Base-by-base conservation (phyloP, 176 grass and related monocot species). In the Calamus simplicifolius region DNA sequence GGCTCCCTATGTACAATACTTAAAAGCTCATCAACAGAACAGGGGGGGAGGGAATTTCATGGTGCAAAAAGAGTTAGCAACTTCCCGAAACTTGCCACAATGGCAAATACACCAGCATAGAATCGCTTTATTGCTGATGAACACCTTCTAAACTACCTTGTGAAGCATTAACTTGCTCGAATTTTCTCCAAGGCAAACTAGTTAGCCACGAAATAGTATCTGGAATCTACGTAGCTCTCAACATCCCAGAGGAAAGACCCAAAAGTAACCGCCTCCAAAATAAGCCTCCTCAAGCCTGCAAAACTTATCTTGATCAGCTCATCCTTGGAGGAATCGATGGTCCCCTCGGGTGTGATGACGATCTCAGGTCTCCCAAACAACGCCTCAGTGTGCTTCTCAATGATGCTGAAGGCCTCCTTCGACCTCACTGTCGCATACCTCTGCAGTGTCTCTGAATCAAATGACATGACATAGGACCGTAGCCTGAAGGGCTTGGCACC, bases 171-270 rank as follows among this genome's bases (percentile, higher is more conserved):
- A 43, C 35, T 13, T 13, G 35, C 35, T 43, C 35, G 12, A 43
- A 43, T 43, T 43, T 43, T 7, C 17, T 54, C 15, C 4, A 5
- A 2, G 12, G 12, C 18, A 29, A 58, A 51, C 38, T 70, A 83
- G 57, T 73, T 83, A 66, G 79, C 70, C 59, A 92, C 87, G 49
- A 98, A 98, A 81, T 93, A 88, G 69, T 98, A 93, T 70, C 88
- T 87, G 49, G 75, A 81, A 70, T 98, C 94, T 25, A 98, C 88
- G 71, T 75, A 98, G 80, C 79, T 83, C 73, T 98, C 94, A 3
- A 93, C 88, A 49, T 98, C 88, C 94, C 94, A 98, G 13, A 93
- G 85, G 75, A 98, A 89, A 8, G 94, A 92, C 7, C 94, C 94
- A 35, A 98, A 92, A 16, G 94, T 93, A 62, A 93, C 94, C 55